Percentiles rank a stretch among this genome's conserved stretches.
Conservation (phyloP, 2,329 filamentous ascomycete genomes). For the Cladosporium sp. region DNA sequence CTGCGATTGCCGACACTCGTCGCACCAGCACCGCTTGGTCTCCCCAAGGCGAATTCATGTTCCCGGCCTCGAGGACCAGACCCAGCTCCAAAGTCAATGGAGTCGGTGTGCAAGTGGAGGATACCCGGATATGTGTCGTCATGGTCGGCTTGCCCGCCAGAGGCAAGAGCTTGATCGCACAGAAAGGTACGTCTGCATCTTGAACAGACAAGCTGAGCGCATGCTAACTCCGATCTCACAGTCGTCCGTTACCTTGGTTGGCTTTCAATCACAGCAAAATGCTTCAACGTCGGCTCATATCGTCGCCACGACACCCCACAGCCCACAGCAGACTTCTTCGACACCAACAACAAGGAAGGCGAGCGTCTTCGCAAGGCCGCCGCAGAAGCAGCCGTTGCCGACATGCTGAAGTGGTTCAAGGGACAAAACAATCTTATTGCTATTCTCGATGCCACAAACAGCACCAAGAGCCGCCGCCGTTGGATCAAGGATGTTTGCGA, state of each 20-base stretch:
- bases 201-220: not conserved
- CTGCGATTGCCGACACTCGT: slow-evolving; percentile 13
- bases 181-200: slow-evolving; percentile 57
- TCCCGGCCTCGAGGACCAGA: slow-evolving; percentile 41
- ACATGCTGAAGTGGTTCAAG: slow-evolving; percentile 94
- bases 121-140: slow-evolving; percentile 95
- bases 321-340: slow-evolving; percentile 92
- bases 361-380: slow-evolving; percentile 85
- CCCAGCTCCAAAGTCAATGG: slow-evolving; percentile 52
- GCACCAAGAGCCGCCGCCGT: slow-evolving; percentile 81
- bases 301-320: slow-evolving; percentile 87
- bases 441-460: slow-evolving; percentile 96
- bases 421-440: slow-evolving; percentile 77
- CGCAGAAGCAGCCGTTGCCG: slow-evolving; percentile 84
- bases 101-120: slow-evolving; percentile 82
- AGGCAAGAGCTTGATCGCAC: slow-evolving; percentile 96
- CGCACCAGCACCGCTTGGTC: slow-evolving; percentile 24
- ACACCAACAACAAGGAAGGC: slow-evolving; percentile 83
- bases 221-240: slow-evolving; percentile 44
- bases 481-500: slow-evolving; percentile 87
- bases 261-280: slow-evolving; percentile 90
- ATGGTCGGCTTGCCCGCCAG: slow-evolving; percentile 97
- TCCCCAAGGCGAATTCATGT: slow-evolving; percentile 46
- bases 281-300: slow-evolving; percentile 97
- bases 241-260: slow-evolving; percentile 93